Conservation (phyloP, 305 asterid genomes). For the Solanum hybrid region DNA sequence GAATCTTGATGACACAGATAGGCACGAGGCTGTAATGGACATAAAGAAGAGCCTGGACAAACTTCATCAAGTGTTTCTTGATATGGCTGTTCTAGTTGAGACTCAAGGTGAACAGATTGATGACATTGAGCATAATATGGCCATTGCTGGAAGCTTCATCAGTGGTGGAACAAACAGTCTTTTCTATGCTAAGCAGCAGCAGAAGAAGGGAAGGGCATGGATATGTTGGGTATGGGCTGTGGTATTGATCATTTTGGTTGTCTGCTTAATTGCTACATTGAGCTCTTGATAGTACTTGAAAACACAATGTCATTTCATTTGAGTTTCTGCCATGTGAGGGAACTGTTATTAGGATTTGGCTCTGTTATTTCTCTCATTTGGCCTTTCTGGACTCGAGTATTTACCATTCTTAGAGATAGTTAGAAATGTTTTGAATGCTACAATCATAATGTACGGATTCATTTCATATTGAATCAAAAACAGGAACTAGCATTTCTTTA, state of each 20-base stretch:
- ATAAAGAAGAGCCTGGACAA: conserved; percentile 73
- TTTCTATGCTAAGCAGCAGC: conserved; percentile 65
- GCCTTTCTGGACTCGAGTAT: neutral
- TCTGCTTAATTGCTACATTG: conserved; percentile 44
- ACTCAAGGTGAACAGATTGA: conserved; percentile 60
- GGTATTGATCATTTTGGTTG: conserved; percentile 19
- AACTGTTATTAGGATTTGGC: neutral
- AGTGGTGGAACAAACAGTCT: conserved; percentile 70
- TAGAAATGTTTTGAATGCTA: neutral
- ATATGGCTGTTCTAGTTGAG: conserved; percentile 80
- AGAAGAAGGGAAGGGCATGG: conserved; percentile 41
- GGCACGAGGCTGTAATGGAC: conserved; percentile 78
- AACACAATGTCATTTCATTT: neutral
- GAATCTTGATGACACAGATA: conserved; percentile 46
- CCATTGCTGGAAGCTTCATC: conserved; percentile 51
- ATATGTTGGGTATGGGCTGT: conserved; percentile 38
- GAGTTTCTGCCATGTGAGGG: neutral
- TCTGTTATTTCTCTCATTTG: neutral
- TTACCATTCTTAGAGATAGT: neutral
- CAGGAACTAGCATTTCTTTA: neutral
- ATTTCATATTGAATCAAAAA: neutral
- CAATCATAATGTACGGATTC: neutral
- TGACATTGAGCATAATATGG: conserved; percentile 58
- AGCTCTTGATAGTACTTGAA: conserved; percentile 20
- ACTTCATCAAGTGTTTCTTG: conserved; percentile 86